Evolutionary conservation across 2,329 filamentous ascomycete species (phyloP).

Genomic region (Colletotrichum sp.): DNA sequence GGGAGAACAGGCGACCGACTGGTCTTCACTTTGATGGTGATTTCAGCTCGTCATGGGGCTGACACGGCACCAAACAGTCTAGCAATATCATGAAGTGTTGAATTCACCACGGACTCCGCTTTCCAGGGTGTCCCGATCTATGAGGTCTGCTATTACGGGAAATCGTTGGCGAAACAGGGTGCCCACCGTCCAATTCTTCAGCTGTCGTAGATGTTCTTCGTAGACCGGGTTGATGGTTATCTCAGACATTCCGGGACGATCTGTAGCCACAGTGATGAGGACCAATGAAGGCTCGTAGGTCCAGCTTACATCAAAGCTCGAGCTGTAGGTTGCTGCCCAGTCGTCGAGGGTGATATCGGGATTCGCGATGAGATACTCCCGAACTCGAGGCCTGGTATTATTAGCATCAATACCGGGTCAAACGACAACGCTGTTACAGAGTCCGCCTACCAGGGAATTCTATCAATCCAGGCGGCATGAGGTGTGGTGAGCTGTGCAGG

Average conservation of each 20-base stretch:
- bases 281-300: constrained; percentile 31
- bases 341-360: constrained; percentile 33
- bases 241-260: neutral
- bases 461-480: constrained; percentile 34
- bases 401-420: neutral
- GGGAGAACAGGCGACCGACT: neutral
- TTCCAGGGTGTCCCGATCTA: neutral
- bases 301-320: constrained; percentile 34
- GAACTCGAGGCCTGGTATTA: constrained; percentile 26
- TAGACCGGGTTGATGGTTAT: constrained; percentile 32
- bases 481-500: constrained; percentile 27
- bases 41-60: neutral
- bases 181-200: constrained; percentile 32
- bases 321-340: constrained; percentile 33
- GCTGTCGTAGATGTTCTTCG: constrained; percentile 32
- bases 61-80: neutral
- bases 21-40: neutral
- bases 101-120: neutral
- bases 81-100: neutral
- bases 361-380: constrained; percentile 32
- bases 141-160: constrained; percentile 23
- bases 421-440: neutral
- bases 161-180: constrained; percentile 28
- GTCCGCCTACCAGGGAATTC: constrained; percentile 29
- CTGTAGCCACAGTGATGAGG: constrained; percentile 18